Base-by-base conservation (phyloP, 2,329 filamentous ascomycete species). In the Diaporthe nobilis region DNA sequence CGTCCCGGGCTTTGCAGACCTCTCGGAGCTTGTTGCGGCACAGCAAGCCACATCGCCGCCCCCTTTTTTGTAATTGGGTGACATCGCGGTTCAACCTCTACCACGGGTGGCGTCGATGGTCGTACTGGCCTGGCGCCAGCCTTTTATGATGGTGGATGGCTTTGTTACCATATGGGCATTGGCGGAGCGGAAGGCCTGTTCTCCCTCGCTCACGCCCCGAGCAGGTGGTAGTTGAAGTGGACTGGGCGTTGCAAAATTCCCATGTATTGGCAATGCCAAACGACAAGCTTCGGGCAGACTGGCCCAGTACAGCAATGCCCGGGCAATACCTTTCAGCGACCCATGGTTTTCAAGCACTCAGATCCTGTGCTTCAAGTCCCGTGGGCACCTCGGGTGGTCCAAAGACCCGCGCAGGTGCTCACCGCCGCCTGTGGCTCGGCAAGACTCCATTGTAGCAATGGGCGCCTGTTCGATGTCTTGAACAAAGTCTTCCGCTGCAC, bases 31-130 rank as follows among this genome's bases (percentile, higher is more conserved):
- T 31, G 17, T 20, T 53, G 42, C 71, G 71, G 71, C 58, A 63
- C 71, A 73, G 71, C 58, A 73, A 70, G 71, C 71, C 71, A 73
- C 58, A 55, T 73, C 34, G 71, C 58, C 58, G 42, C 71, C 70
- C 60, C 58, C 44, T 65, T 53, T 51, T 73, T 55, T 55, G 61
- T 49, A 55, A 65, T 55, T 70, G 65, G 71, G 71, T 73, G n/a
- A 73, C 71, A 65, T 73, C 71, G 71, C 58, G 47, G 58, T 63
- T 47, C 34, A 44, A n/a, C n/a, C 44, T 72, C 44, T 53, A 63
- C 71, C 57, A 63, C 22, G 57, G 57, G 44, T 72, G 71, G 71
- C 71, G 57, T 15, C 37, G 25, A 57, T 60, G 53, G 47, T 42
- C 42, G 31, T 25, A 25, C 34, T 44, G 68, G 31, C 39, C n/a